Evolutionary conservation across 768 basidiomycete species (phyloP).

Genomic region (Sporobolomyces phaffii): DNA sequence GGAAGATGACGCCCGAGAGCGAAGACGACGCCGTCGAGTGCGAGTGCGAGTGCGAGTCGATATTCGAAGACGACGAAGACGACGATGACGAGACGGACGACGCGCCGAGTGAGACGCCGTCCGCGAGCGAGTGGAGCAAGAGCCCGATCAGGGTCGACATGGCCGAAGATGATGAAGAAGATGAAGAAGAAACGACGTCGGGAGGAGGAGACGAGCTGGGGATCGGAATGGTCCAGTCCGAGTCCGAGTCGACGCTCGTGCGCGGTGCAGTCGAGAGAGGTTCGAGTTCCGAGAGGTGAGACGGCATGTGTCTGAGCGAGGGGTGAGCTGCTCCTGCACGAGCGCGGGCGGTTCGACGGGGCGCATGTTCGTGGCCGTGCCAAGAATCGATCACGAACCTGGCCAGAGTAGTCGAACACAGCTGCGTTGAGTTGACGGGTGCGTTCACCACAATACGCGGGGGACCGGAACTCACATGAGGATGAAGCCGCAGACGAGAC

Average conservation of each 20-base stretch:
- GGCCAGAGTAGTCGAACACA: conserved; percentile 26
- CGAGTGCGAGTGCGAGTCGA: background rate
- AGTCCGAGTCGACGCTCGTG: background rate
- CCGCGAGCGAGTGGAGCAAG: conserved; percentile 78
- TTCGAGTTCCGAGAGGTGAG: conserved; percentile 43
- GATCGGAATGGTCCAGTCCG: conserved; percentile 30
- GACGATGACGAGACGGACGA: conserved; percentile 45
- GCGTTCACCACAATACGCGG: no score
- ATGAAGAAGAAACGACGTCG: background rate
- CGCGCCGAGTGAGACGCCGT: conserved; percentile 86
- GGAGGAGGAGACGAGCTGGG: background rate
- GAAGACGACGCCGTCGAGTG: background rate
- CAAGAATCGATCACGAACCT: conserved; percentile 48
- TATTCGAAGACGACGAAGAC: conserved; percentile 38
- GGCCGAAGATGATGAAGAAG: conserved; percentile 45
- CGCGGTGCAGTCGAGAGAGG: conserved; percentile 25
- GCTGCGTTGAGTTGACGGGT: no score
- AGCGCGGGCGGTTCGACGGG: background rate
- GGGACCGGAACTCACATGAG: conserved; percentile 38
- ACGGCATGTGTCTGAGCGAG: conserved; percentile 43
- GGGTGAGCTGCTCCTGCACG: conserved; percentile 31
- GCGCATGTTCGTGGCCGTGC: background rate
- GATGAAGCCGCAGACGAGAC: conserved; percentile 43
- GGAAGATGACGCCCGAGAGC: conserved; percentile 78
- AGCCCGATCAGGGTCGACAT: conserved; percentile 77